These are phyloP conservation scores for Bonia amplexicaulis DNA, from an alignment of 176 grass and related monocot genomes.

Conservation along the genomic window DNA sequence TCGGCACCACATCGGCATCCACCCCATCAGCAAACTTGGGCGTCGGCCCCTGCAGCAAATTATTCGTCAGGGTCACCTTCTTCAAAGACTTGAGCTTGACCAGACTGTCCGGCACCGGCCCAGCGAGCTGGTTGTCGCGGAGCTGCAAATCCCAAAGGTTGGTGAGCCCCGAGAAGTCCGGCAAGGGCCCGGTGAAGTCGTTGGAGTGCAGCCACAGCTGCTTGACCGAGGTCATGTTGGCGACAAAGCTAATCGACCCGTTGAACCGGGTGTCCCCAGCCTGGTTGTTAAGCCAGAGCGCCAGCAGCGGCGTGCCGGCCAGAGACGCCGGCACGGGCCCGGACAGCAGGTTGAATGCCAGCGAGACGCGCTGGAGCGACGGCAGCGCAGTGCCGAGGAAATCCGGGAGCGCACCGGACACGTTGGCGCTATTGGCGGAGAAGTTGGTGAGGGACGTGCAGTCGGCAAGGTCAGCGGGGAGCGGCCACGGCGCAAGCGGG, in stretches of 20 bases:
- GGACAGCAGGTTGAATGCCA: conserved; percentile 47
- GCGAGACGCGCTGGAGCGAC: conserved; percentile 32
- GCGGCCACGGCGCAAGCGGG: conserved; percentile 52
- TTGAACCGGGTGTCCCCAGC: background rate
- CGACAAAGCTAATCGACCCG: conserved; percentile 50
- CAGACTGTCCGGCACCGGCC: conserved; percentile 50
- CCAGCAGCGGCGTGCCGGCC: background rate
- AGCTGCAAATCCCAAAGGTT: conserved; percentile 47
- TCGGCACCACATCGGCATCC: background rate
- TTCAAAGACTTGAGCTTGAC: conserved; percentile 41
- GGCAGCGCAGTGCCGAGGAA: conserved; percentile 44
- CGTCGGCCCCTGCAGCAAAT: conserved; percentile 59
- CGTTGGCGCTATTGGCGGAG: conserved; percentile 50
- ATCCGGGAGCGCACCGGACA: conserved; percentile 50
- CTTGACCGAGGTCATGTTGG: conserved; percentile 34
- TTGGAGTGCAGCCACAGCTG: conserved; percentile 85
- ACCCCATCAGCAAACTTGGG: conserved; percentile 28
- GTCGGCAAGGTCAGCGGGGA: conserved; percentile 25
- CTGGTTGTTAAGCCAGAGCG: conserved; percentile 74
- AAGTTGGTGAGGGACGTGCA: conserved; percentile 52
- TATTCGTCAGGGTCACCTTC: conserved; percentile 52
- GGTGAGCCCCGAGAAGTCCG: conserved; percentile 46
- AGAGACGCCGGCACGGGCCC: conserved; percentile 57
- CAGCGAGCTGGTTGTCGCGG: conserved; percentile 74
- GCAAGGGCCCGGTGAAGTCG: conserved; percentile 61